These are phyloP conservation scores for Nyctanthes arbortristis DNA, from an alignment of 257 asterid species.

Conservation along the genomic window DNA sequence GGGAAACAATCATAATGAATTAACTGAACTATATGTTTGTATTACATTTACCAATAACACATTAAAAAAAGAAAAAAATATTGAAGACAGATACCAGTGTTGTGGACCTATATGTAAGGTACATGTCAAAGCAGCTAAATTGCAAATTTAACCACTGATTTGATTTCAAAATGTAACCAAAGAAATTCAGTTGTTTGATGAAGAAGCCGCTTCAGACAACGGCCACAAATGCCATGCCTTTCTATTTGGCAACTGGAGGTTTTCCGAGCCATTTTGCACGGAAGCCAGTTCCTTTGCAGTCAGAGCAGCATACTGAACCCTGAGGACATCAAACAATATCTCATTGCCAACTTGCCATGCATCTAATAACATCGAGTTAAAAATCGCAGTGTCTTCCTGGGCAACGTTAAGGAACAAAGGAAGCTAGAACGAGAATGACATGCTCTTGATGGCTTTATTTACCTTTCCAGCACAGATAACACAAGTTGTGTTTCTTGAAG, in stretches of 20 bases:
- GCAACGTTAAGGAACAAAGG: background rate
- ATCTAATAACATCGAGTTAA: background rate
- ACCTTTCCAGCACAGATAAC: conserved; percentile 87
- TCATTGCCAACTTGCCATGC: background rate
- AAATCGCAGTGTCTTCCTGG: no score
- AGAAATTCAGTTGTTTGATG: conserved; percentile 11
- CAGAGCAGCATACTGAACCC: conserved; percentile 78
- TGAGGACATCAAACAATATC: conserved; percentile 17
- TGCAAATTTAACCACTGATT: conserved; percentile 4
- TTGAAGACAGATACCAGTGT: background rate
- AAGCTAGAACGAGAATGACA: background rate
- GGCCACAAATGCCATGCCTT: conserved; percentile 5
- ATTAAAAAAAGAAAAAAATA: background rate
- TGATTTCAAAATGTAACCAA: background rate
- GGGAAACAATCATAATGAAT: background rate
- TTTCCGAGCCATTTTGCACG: conserved; percentile 93
- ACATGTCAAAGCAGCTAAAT: background rate
- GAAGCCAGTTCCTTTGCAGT: conserved; percentile 90
- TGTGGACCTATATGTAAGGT: background rate
- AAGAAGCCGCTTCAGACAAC: conserved; percentile 5
- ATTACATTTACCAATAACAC: no score
- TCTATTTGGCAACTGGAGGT: conserved; percentile 60
- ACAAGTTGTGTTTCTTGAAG: conserved; percentile 81
- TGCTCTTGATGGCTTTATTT: conserved; percentile 1
- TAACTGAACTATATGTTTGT: background rate